A percentile compares a stretch with the other conserved stretches of the same genome.
Conservation (phyloP, 208 protist species). For the Trypanosoma congolense region DNA sequence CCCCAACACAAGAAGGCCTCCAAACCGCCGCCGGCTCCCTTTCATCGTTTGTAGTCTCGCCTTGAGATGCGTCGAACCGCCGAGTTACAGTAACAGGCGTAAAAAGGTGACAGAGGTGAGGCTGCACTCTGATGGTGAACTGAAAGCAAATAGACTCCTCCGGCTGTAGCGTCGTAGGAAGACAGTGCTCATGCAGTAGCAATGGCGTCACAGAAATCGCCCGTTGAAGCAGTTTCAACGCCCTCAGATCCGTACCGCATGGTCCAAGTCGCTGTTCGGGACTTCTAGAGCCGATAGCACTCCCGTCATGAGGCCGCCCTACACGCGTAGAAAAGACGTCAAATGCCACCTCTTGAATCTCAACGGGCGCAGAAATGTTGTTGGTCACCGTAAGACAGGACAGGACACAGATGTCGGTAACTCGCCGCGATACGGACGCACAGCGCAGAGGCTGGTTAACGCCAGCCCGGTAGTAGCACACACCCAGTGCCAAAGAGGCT, state of each 20-base stretch:
- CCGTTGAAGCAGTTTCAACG: constrained; percentile 47
- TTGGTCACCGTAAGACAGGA: constrained; percentile 64
- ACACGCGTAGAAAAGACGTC: constrained; percentile 63
- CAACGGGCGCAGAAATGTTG: constrained; percentile 29
- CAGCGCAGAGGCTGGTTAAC: constrained; percentile 40
- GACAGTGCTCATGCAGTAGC: constrained; percentile 36
- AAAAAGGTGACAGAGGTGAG: constrained; percentile 65
- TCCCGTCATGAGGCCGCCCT: constrained; percentile 15
- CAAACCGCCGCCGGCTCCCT: background rate
- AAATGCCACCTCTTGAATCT: constrained; percentile 45
- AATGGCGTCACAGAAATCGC: constrained; percentile 63
- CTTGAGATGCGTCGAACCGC: background rate
- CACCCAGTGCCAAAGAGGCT: constrained; percentile 27
- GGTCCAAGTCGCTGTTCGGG: constrained; percentile 44
- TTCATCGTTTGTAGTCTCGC: background rate
- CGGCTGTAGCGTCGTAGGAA: constrained; percentile 49
- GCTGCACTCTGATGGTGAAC: constrained; percentile 71
- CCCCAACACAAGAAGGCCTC: background rate
- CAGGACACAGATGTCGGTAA: constrained; percentile 48
- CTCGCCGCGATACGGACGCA: constrained; percentile 37
- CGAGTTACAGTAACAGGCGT: constrained; percentile 22
- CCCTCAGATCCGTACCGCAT: constrained; percentile 35
- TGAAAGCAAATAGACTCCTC: constrained; percentile 73
- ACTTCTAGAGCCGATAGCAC: constrained; percentile 21
- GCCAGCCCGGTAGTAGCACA: constrained; percentile 37